These are phyloP conservation scores for Pyrenophora tritici-repentis DNA, from an alignment of 2,329 filamentous ascomycete genomes.

Conservation along the genomic window DNA sequence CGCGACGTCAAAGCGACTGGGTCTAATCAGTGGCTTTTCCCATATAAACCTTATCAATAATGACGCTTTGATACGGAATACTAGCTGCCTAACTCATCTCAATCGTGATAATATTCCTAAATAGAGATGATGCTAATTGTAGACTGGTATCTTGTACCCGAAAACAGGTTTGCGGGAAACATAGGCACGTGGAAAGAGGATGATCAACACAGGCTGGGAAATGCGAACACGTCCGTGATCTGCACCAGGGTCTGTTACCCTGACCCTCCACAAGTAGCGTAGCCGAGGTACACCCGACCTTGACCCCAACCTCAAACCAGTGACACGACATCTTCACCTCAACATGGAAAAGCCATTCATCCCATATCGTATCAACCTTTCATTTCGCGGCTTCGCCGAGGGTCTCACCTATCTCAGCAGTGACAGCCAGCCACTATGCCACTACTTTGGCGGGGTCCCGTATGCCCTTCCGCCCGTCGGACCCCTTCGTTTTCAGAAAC, in stretches of 20 bases:
- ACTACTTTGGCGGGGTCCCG: slow-evolving; percentile 61
- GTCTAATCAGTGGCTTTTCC: slow-evolving; percentile 5
- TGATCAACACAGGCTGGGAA: no score
- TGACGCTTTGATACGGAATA: not conserved
- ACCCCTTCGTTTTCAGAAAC: slow-evolving; percentile 56
- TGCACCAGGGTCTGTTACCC: not conserved
- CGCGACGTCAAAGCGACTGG: slow-evolving; percentile 16
- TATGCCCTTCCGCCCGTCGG: slow-evolving; percentile 59
- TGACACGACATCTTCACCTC: not conserved
- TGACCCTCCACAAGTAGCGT: not conserved
- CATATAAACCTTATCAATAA: not conserved
- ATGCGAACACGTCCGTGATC: not conserved
- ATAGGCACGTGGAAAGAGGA: not conserved
- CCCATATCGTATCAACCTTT: slow-evolving; percentile 45
- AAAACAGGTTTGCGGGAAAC: not conserved
- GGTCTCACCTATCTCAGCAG: slow-evolving; percentile 53
- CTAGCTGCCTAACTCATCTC: not conserved
- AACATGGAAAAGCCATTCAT: slow-evolving; percentile 26
- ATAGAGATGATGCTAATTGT: not conserved
- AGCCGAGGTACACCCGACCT: slow-evolving; percentile 6
- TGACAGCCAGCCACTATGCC: slow-evolving; percentile 47
- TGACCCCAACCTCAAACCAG: not conserved
- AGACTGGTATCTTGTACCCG: no score
- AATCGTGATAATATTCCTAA: not conserved
- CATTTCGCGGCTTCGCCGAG: slow-evolving; percentile 55